Percentiles rank a stretch among this genome's conserved stretches.
Evolutionary conservation across 768 basidiomycete species (phyloP).

Genomic region (Collybia nuda): DNA sequence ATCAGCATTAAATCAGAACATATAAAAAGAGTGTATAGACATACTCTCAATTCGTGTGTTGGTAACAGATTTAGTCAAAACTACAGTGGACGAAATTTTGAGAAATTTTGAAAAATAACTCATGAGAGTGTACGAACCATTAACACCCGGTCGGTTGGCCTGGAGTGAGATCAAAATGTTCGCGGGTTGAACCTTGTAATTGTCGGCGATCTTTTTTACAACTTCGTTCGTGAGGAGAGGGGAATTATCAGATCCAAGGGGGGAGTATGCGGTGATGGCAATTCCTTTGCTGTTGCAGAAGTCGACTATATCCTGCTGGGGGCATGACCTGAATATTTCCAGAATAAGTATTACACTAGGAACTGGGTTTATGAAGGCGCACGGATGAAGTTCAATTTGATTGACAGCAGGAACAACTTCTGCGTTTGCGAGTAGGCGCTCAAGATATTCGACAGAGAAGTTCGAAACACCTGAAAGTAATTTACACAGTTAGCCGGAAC

Average conservation of each 20-base stretch:
- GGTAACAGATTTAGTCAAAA: conserved; percentile 79
- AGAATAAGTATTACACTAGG: background rate
- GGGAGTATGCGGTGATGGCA: conserved; percentile 74
- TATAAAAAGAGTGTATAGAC: conserved; percentile 14
- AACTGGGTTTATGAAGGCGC: conserved; percentile 20
- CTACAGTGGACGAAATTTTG: conserved; percentile 22
- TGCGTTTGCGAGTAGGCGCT: conserved; percentile 56
- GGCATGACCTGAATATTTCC: conserved; percentile 44
- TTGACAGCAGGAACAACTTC: conserved; percentile 73
- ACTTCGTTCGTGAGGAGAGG: conserved; percentile 63
- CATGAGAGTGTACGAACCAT: conserved; percentile 31
- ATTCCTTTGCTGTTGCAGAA: conserved; percentile 67
- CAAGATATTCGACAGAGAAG: conserved; percentile 63
- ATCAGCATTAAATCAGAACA: background rate
- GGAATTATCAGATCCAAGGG: conserved; percentile 70
- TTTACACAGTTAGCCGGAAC: background rate
- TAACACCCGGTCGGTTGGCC: conserved; percentile 62
- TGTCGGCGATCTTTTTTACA: conserved; percentile 61
- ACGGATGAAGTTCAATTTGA: conserved; percentile 80
- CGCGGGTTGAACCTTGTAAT: conserved; percentile 57
- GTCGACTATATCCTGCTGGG: conserved; percentile 63
- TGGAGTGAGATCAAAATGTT: conserved; percentile 73
- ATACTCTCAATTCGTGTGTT: conserved; percentile 57
- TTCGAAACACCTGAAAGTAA: conserved; percentile 58
- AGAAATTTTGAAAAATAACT: background rate